Base-by-base conservation (phyloP, 2,329 filamentous ascomycete species). In the Alternaria ventricosa region DNA sequence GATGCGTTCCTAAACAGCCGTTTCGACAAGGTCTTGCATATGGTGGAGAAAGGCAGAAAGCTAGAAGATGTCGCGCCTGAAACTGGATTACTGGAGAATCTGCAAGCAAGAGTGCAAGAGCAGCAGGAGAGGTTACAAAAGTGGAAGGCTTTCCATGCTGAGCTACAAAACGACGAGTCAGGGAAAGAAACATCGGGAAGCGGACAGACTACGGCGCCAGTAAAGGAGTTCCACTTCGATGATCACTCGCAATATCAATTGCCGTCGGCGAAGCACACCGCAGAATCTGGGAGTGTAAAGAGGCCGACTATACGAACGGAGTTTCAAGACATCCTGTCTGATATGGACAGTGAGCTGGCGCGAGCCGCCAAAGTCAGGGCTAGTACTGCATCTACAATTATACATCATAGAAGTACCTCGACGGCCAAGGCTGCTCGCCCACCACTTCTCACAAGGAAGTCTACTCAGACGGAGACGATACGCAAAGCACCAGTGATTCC, bases 11-110 rank as follows among this genome's bases (percentile, higher is more conserved):
- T 97, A 13, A 85, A 86, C 3, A 85, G 85, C 36, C 83, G 88
- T 0, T 96, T 94, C 66, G 87, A 92, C 28, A 84, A 88, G 9
- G 87, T 96, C 1, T 96, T 92, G 92, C 80, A 85, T 6, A 85
- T 87, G 47, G 87, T 93, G 3, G 87, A 90, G 55, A 81, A 87
- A 25, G 89, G 88, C 9, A 81, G 84, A 61, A 77, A 89, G 57
- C 77, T 83, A 15, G 85, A 91, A 69, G 78, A 91, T 9, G 87
- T 90, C 59, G 83, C 84, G 11, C 73, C 76, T 5, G 76, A 82
- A 9, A 73, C 76, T 7, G 87, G 89, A 0, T 79, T 94, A 1
- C 74, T 97, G 20, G 86, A 92, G 65, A 89, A 94, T 73, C 81
- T 97, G 6, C 90, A 95, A 57, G 79, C 80, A 20, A 87, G 92